These are phyloP conservation scores for Phoma sp. DNA, from an alignment of 2,329 filamentous ascomycete species.

Conservation along the genomic window DNA sequence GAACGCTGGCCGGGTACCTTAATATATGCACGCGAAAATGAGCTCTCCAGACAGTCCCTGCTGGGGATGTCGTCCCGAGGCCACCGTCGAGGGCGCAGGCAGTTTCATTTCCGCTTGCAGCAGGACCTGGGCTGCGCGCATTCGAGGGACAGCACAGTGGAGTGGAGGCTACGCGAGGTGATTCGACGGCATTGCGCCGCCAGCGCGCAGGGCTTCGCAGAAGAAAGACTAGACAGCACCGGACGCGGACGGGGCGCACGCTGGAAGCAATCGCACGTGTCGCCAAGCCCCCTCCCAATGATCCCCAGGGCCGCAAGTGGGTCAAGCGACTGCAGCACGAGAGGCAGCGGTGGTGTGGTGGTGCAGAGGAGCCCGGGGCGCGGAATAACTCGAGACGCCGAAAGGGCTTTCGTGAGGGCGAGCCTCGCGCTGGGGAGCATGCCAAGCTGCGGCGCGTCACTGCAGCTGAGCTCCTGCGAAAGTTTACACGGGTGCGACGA, in stretches of 20 bases:
- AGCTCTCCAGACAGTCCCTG: background rate
- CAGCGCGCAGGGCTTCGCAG: background rate
- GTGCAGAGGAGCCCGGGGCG: background rate
- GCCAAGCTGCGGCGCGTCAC: slow-evolving; percentile 28
- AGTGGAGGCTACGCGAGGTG: background rate
- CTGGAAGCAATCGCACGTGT: slow-evolving; percentile 2
- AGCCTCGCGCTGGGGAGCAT: background rate
- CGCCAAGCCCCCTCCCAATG: background rate
- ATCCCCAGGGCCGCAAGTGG: slow-evolving; percentile 5
- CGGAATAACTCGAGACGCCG: background rate
- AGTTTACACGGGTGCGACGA: slow-evolving; percentile 25
- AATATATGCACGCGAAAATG: slow-evolving; percentile 16
- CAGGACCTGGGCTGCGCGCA: background rate
- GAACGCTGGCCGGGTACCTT: slow-evolving; percentile 31
- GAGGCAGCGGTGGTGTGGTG: too few species aligned
- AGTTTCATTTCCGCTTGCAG: slow-evolving; percentile 15
- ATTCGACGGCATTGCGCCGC: slow-evolving; percentile 2
- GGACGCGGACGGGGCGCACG: background rate
- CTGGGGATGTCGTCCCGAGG: slow-evolving; percentile 14
- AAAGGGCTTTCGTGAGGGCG: background rate
- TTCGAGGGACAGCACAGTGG: background rate
- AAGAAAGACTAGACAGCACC: background rate
- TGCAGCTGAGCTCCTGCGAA: slow-evolving; percentile 17
- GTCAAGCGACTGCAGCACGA: background rate
- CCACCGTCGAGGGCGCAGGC: slow-evolving; percentile 13